Conservation (phyloP, 1,139 yeast species). For the Suhomyces taliae region DNA sequence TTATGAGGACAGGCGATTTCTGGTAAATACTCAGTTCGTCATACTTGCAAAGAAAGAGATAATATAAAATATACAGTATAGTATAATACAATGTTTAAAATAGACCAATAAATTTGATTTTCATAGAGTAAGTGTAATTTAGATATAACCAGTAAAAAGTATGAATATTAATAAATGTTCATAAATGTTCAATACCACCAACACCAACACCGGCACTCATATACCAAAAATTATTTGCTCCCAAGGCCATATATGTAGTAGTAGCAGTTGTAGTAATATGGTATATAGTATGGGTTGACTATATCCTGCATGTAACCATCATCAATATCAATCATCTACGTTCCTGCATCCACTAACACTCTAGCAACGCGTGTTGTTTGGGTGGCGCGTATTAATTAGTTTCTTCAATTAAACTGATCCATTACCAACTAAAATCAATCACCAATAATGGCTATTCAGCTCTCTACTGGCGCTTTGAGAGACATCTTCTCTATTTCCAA, state of each 20-base stretch:
- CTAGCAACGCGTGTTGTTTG: constrained; percentile 1
- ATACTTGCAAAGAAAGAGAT: no score
- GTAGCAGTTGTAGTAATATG: no score
- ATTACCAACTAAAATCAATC: neutral
- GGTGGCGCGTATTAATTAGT: constrained; percentile 6
- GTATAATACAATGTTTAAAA: neutral
- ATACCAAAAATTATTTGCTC: no score
- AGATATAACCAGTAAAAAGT: no score
- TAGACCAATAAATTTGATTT: no score
- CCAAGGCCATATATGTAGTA: no score
- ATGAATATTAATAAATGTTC: no score
- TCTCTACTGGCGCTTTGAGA: constrained; percentile 15
- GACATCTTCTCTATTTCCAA: constrained; percentile 17
- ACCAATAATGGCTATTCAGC: constrained; percentile 7
- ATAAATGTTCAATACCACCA: no score
- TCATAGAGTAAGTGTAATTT: no score
- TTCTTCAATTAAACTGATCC: neutral
- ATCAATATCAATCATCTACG: neutral
- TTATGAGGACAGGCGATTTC: constrained; percentile 19
- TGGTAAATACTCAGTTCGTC: neutral
- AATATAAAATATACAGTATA: no score
- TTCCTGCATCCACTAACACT: neutral
- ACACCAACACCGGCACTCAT: no score
- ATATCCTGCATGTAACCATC: neutral
- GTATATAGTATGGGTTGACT: no score